Evolutionary conservation across 257 asterid genomes (phyloP), one percentile per base, ranked within the genome.

Genomic region (Solanum piurae): DNA sequence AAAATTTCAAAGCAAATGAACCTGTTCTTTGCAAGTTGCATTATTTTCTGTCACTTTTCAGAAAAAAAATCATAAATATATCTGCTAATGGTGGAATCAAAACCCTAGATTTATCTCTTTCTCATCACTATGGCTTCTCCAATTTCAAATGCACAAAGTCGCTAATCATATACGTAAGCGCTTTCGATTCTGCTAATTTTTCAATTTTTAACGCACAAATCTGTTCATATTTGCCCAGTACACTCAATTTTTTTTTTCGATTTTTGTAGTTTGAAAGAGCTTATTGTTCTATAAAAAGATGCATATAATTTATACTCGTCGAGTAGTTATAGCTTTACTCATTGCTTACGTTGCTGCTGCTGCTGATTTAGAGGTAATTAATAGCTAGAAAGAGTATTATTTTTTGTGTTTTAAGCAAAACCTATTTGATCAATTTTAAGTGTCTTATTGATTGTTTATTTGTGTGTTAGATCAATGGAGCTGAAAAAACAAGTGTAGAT

Each of bases 281-380:
- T 25, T 77, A 12, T 25, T 42, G n/a, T 7, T 77, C 25, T 77
- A 16, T 8, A 9, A 80, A 33, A 87, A 52, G 89, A 96, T 94
- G 98, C 89, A 86, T 90, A 86, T 90, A 9, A 66, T 25, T 74
- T 86, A 13, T 83, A 76, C 90, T 25, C 83, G 92, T 87, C 29
- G 86, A 92, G 84, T 88, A 85, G 83, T 90, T 89, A 23, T 94
- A 33, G 89, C 93, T 42, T 37, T 95, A 18, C 83, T 92, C 83
- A 27, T 89, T 86, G 44, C 89, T 86, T 77, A 36, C 85, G 89
- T 83, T 66, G 71, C 86, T 42, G 20, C 36, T 74, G 83, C 4
- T 71, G 77, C 6, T 86, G 95, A 93, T 89, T 88, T 89, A 33
- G 86, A 93, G 99, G 99, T 96, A 93, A 80, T 83, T 96, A 93